Base-by-base conservation (phyloP, 2,329 filamentous ascomycete genomes). In the Botrytis paeoniae region DNA sequence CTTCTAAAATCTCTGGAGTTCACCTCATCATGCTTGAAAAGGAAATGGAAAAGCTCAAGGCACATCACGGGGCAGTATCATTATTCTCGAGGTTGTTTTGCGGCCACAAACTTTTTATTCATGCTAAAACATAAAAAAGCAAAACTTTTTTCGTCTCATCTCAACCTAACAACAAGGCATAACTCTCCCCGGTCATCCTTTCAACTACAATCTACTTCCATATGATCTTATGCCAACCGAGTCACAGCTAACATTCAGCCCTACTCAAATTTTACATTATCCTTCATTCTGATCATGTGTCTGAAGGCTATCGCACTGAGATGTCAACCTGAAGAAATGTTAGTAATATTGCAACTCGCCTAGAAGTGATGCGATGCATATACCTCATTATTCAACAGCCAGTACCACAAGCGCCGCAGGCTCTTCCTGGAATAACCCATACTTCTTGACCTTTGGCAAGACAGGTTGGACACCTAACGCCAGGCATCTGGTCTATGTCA, bases 371-470 rank as follows among this genome's bases (percentile, higher is more conserved):
- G 16, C 16, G 9, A 9, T 45, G 9, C 10, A 18, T 9, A 10
- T 61, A 72, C 62, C 32, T 60, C 9, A 29, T 48, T n/a, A 29
- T 39, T 39, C 59, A 72, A 51, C 70, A 72, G 22, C 29, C 51
- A 18, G n/a, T 45, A 25, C 62, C 62, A 41, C 70, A 72, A 45
- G 51, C 57, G 39, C 70, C 63, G 14, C 86, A 88, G 69, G 81
- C 81, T 73, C 85, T 83, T 70, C 86, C 86, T 45, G 85, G 86
- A 74, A 87, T 86, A 37, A 88, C 86, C 86, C 86, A 88, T 61
- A 86, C 85, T 77, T 88, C 86, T 74, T 85, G 82, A 74, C 86
- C 86, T 63, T 82, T 81, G 60, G 81, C 78, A 69, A 83, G 82
- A 76, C 86, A 88, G 7, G 83, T 87, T 65, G 86, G 85, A 78